Percentiles rank a stretch among this genome's conserved stretches.
Conservation (phyloP, 352 stramenopile species). For the Albugo candida region DNA sequence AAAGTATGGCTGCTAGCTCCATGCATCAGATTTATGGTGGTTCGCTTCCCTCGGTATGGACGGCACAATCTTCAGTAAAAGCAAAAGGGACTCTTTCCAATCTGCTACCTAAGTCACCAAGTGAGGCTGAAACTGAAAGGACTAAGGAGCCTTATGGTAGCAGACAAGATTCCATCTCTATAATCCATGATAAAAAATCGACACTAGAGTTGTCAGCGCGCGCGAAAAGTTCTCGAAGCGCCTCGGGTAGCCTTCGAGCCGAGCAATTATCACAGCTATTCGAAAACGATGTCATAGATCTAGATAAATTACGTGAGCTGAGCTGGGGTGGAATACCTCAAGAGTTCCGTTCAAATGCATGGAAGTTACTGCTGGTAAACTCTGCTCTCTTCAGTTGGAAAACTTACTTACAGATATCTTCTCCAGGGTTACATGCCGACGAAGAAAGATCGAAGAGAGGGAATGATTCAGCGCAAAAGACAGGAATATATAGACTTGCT, state of each 20-base stretch:
- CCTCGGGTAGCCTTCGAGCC: slow-evolving; percentile 40
- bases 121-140: not conserved
- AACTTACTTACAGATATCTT: not conserved
- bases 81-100: not conserved
- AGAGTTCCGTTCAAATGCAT: slow-evolving; percentile 75
- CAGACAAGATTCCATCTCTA: too few species aligned
- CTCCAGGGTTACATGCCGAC: slow-evolving; percentile 87
- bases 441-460: slow-evolving; percentile 78
- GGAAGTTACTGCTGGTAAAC: slow-evolving; percentile 89
- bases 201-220: too few species aligned
- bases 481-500: slow-evolving; percentile 92
- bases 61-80: too few species aligned
- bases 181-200: too few species aligned
- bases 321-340: slow-evolving; percentile 85
- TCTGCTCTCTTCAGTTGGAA: not conserved
- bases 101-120: not conserved
- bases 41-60: too few species aligned
- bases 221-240: slow-evolving; percentile 21
- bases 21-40: too few species aligned
- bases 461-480: slow-evolving; percentile 87
- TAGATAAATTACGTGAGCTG: slow-evolving; percentile 77
- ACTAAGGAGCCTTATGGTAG: not conserved
- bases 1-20: too few species aligned
- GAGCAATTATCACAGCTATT: slow-evolving; percentile 53
- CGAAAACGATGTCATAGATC: slow-evolving; percentile 62